These are phyloP conservation scores for Neckera pumila DNA, from an alignment of 225 moss, liverwort and hornwort genomes.

Conservation along the genomic window DNA sequence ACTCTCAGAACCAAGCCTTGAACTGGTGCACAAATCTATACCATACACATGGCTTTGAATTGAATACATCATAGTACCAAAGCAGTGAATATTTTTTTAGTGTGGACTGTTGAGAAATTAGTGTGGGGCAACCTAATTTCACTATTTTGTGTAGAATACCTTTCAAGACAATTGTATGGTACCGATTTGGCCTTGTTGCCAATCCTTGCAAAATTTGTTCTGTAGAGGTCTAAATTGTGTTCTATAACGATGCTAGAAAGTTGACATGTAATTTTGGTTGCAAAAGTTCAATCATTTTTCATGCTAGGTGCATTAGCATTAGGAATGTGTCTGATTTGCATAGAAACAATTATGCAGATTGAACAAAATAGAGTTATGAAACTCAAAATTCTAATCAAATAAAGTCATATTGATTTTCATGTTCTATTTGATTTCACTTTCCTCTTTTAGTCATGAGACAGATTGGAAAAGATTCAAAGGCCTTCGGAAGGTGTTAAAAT, in stretches of 20 bases:
- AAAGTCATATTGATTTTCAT: too few species aligned
- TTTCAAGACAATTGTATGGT: not conserved
- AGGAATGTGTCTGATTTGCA: not conserved
- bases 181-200: not conserved
- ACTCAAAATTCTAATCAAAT: not conserved
- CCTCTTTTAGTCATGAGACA: fast-evolving
- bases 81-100: too few species aligned
- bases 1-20: too few species aligned
- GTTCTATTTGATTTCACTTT: not conserved
- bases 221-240: not conserved
- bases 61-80: too few species aligned
- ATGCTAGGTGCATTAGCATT: not conserved
- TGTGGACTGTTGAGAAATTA: too few species aligned
- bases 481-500: fast-evolving
- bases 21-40: too few species aligned
- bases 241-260: not conserved
- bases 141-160: too few species aligned
- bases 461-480: not conserved
- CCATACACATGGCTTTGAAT: too few species aligned
- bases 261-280: not conserved
- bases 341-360: not conserved
- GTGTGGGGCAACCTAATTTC: too few species aligned
- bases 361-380: not conserved
- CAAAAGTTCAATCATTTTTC: not conserved
- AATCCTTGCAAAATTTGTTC: not conserved